Evolutionary conservation across 139 green algal species (phyloP), one percentile per base, ranked within the genome.

Genomic region (Chlorella sp.): DNA sequence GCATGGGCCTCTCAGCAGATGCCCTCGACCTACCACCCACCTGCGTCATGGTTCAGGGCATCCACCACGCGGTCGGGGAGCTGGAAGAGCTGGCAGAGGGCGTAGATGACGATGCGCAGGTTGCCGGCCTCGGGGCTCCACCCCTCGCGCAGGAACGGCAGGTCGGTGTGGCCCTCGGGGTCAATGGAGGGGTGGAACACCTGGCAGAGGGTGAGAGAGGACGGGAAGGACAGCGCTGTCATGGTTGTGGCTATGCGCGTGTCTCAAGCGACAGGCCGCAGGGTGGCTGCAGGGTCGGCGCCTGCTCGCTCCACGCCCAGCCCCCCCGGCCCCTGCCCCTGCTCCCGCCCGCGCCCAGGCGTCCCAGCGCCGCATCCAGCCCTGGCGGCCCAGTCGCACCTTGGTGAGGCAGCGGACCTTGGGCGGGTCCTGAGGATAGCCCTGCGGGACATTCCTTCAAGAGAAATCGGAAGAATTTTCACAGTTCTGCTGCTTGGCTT

Each of bases 171-270:
- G 5, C 72, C 72, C 45, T 71, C 72, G 1, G 19, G 53, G 36
- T 78, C 72, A 5, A 78, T 78, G 9, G 42, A 40, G 0, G 72
- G 72, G 61, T 78, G 72, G 72, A 78, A 78, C 33, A 78, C 72
- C 72, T 78, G 71, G 53, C 51, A 59, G 53, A 23, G 53, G 53
- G 53, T 27, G 17, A 33, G 33, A 45, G 33, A 9, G 29, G 14
- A 43, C 2, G 25, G 59, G 29, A 23, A 23, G 59, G 15, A 42
- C 31, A 66, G 33, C 31, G n/a, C n/a, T n/a, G n/a, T n/a, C n/a
- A n/a, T n/a, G n/a, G n/a, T n/a, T n/a, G n/a, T n/a, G n/a, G n/a
- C n/a, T n/a, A n/a, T n/a, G n/a, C n/a, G n/a, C n/a, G n/a, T n/a
- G n/a, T n/a, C n/a, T n/a, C n/a, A n/a, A n/a, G n/a, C n/a, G n/a